Base-by-base conservation (phyloP, 306 rosid species). In the Acacia confusa region DNA sequence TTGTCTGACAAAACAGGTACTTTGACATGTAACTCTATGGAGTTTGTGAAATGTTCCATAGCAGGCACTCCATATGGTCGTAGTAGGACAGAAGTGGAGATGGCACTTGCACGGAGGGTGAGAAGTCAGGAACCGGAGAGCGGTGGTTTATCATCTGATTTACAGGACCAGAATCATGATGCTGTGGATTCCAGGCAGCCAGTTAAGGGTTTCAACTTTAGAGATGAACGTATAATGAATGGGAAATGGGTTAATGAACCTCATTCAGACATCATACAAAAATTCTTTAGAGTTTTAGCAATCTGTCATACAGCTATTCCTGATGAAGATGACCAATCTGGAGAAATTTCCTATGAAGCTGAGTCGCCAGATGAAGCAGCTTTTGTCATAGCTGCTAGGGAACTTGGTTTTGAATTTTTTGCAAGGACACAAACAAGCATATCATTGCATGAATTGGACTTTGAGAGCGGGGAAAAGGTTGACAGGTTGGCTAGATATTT, bases 341-440 rank as follows among this genome's bases (percentile, higher is more conserved):
- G 92, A 70, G 94, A 90, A 60, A 86, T 89, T 79, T 82, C 91
- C 24, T 94, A 94, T 44, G 96, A 91, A 84, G 96, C 98, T 1
- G 97, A 94, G 84, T 92, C 98, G 20, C 98, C 94, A 6, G 98
- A 94, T 86, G 98, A 94, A 86, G 97, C 97, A 8, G 94, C 98
- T 45, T 94, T 94, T 88, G 95, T 94, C 79, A 87, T 92, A 83
- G 97, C 98, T 72, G 96, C 97, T 36, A 91, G 81, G 87, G 98
- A 94, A 87, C 89, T 94, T 72, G 98, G 98, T 47, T 94, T 92
- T 77, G 91, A 88, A 87, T 87, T 94, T 87, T 86, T 75, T 13
- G 80, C 78, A 41, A 85, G 94, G 91, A 86, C 89, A 32, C 97
- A 92, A 81, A 84, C 91, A 78, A 89, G 81, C 86, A 89, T 92